phyloP scores from a whole-genome alignment of 192 early-diverging fungal species.

The Pilaira anomala region DNA sequence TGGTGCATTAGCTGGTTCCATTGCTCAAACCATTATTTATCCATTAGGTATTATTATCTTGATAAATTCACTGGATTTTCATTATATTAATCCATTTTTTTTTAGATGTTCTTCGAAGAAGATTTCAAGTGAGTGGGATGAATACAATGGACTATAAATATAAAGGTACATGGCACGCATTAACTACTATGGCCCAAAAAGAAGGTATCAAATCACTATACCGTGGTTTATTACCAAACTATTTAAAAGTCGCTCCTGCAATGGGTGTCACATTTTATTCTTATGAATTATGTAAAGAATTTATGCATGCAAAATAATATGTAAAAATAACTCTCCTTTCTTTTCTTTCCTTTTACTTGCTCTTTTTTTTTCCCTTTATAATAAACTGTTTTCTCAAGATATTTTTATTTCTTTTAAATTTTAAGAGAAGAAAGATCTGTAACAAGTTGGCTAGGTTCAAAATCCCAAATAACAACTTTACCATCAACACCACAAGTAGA shows the following conservation, averaged over 20 bases:
- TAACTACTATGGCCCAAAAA: slow-evolving; percentile 48
- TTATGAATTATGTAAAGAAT: slow-evolving; percentile 75
- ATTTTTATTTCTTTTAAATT: slow-evolving; percentile 10
- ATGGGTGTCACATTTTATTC: slow-evolving; percentile 82
- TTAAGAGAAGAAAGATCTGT: slow-evolving; percentile 29
- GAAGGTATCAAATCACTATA: slow-evolving; percentile 73
- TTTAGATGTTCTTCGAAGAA: slow-evolving; percentile 66
- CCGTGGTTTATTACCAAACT: slow-evolving; percentile 78
- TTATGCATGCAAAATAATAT: slow-evolving; percentile 39
- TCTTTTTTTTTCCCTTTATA: not conserved
- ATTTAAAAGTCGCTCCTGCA: slow-evolving; percentile 81
- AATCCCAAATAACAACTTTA: slow-evolving; percentile 77
- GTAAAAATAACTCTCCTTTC: not conserved
- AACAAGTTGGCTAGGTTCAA: slow-evolving; percentile 37
- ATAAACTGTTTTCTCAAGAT: not conserved
- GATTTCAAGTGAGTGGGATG: slow-evolving; percentile 81
- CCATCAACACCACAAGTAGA: slow-evolving; percentile 83
- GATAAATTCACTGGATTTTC: not conserved
- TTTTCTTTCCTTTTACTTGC: not conserved
- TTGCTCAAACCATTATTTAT: slow-evolving; percentile 80
- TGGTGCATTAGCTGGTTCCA: slow-evolving; percentile 74
- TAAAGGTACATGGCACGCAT: slow-evolving; percentile 66
- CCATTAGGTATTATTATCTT: slow-evolving; percentile 44
- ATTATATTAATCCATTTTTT: not conserved
- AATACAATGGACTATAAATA: slow-evolving; percentile 67